A percentile compares a stretch with the other conserved stretches of the same genome.
Conservation (phyloP, 495 filamentous ascomycete genomes). For the Diplogelasinospora grovesii region DNA sequence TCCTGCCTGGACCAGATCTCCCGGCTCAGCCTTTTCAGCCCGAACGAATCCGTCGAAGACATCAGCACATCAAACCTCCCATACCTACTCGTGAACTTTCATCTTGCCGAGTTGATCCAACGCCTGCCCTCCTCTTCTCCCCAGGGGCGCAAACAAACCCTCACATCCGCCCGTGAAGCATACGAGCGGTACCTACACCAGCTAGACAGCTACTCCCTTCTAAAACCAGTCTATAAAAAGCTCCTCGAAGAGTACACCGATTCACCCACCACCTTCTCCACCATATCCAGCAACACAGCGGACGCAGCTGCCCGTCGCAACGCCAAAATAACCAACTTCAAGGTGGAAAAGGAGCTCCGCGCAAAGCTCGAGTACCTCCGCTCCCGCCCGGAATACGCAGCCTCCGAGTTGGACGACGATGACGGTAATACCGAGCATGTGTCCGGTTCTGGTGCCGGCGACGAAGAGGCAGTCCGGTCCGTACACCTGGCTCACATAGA, state of each 20-base stretch:
- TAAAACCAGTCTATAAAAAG: constrained; percentile 59
- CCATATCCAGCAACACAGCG: constrained; percentile 47
- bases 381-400: constrained; percentile 35
- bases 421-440: constrained; percentile 48
- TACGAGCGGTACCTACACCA: constrained; percentile 74
- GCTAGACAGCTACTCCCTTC: constrained; percentile 70
- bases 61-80: constrained; percentile 75
- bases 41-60: constrained; percentile 87
- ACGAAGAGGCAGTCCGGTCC: constrained; percentile 66
- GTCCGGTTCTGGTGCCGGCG: constrained; percentile 54
- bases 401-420: constrained; percentile 24
- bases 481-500: constrained; percentile 58
- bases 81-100: constrained; percentile 44
- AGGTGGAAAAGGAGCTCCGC: constrained; percentile 80
- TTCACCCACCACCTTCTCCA: constrained; percentile 58
- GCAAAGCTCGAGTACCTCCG: constrained; percentile 60
- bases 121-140: constrained; percentile 47
- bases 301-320: constrained; percentile 71
- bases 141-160: constrained; percentile 53
- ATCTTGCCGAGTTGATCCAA: constrained; percentile 28
- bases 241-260: constrained; percentile 67
- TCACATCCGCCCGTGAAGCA: constrained; percentile 54
- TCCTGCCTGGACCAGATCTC: constrained; percentile 63
- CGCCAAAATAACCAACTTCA: constrained; percentile 80
- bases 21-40: constrained; percentile 73